phyloP scores from a whole-genome alignment of 2,329 filamentous ascomycete species.

The Dothistroma pini region DNA sequence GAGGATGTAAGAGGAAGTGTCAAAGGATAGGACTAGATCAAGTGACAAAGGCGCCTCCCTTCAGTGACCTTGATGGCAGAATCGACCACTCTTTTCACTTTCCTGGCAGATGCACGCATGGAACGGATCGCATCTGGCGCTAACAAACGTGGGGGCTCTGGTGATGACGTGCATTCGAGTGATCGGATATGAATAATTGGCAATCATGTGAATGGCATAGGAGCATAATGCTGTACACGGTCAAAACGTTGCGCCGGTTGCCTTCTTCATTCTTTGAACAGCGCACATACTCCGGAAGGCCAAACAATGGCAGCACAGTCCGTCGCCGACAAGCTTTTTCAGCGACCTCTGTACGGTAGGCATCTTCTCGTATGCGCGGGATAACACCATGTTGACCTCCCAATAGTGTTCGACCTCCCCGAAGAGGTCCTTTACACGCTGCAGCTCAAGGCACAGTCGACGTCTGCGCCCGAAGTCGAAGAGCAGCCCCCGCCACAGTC shows the following conservation, averaged over 20 bases:
- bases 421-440: slow-evolving; percentile 67
- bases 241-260: background rate
- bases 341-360: slow-evolving; percentile 50
- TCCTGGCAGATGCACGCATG: background rate
- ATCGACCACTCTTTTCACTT: slow-evolving; percentile 1
- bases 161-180: background rate
- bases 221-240: background rate
- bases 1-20: background rate
- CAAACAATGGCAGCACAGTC: slow-evolving; percentile 27
- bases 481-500: slow-evolving; percentile 25
- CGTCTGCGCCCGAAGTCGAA: slow-evolving; percentile 22
- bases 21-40: background rate
- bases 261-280: background rate
- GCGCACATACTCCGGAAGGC: background rate
- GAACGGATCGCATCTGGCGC: background rate
- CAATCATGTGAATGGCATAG: background rate
- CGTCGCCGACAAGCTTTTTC: slow-evolving; percentile 37
- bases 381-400: slow-evolving; percentile 2
- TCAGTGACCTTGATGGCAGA: slow-evolving; percentile 3
- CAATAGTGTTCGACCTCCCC: slow-evolving; percentile 75
- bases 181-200: background rate
- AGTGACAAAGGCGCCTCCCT: slow-evolving; percentile 1
- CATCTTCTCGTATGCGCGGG: background rate
- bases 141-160: background rate
- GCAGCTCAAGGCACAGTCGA: slow-evolving; percentile 53